Evolutionary conservation across 2,329 filamentous ascomycete genomes (phyloP), one percentile per base, ranked within the genome.

Genomic region (Fusarium redolens): DNA sequence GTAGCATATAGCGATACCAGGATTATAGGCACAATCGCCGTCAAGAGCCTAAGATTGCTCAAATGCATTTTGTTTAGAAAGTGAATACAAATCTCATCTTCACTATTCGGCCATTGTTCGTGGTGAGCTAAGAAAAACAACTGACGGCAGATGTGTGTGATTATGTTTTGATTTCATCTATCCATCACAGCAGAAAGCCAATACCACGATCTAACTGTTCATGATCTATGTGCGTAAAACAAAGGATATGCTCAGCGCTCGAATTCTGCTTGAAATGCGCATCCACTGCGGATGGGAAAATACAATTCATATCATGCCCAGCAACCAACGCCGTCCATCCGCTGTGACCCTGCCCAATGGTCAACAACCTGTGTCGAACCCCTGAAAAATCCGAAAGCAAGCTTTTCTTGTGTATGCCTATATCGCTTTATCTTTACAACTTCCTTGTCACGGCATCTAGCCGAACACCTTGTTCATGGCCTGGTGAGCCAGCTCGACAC

Each of bases 401-500:
- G 68, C 66, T 68, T 73, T 73, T 61, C 47, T 54, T 37, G 45
- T 30, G 25, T 51, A 35, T 47, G 57, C 54, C 38, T 31, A 22
- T 51, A 31, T 58, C 54, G 28, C 33, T 51, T 64, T 48, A 17
- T 31, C 48, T 17, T 50, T 25, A 54, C 22, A 17, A 10, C 13
- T 43, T 62, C 35, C n/a, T 43, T 18, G 35, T 47, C 33, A 48
- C 35, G 25, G 38, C 50, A 12, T 64, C 54, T 73, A 77, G 54
- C 85, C 90, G 80, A 96, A 94, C 54, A 89, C 84, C 87, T 91
- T 95, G 74, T 90, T 91, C 92, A 96, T 94, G 50, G 91, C 91
- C 83, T 93, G 91, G 79, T 96, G 93, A 47, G 93, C 93, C 81
- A 96, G 82, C 85, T 96, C 93, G 12, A 96, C 93, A 15, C 93